Evolutionary conservation across 345 rosid genomes (phyloP).

Genomic region (Eucalyptus marginata): DNA sequence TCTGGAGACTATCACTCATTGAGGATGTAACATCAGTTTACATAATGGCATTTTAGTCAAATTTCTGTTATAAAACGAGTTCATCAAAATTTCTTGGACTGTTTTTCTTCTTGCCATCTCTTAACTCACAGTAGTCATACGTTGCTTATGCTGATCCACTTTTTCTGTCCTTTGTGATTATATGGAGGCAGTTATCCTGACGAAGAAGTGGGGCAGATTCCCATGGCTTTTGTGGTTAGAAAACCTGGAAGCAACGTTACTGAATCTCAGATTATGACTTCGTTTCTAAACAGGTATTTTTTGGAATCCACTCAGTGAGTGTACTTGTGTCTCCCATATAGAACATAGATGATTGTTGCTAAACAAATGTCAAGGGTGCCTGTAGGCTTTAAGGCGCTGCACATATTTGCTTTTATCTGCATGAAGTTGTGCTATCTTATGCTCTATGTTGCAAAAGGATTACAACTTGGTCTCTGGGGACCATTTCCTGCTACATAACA

Average conservation of each 20-base stretch:
- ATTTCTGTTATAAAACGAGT: background rate
- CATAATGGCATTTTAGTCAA: background rate
- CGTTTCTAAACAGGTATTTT: slow-evolving; percentile 51
- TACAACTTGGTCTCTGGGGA: background rate
- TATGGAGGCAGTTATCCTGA: slow-evolving; percentile 57
- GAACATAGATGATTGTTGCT: background rate
- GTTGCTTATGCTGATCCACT: background rate
- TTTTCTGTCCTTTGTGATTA: background rate
- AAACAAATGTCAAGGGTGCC: background rate
- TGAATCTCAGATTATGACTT: slow-evolving; percentile 46
- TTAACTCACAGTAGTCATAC: background rate
- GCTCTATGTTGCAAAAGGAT: background rate
- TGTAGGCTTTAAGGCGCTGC: background rate
- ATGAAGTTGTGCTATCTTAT: background rate
- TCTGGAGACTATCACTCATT: background rate
- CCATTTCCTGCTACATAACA: background rate
- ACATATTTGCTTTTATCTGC: background rate
- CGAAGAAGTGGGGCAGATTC: slow-evolving; percentile 85
- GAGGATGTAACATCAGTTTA: background rate
- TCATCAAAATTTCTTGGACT: background rate
- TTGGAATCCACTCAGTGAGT: background rate
- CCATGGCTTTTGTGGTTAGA: slow-evolving; percentile 90
- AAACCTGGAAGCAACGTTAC: slow-evolving; percentile 49
- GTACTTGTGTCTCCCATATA: background rate
- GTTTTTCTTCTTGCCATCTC: background rate